A percentile compares a stretch with the other conserved stretches of the same genome.
Evolutionary conservation across 345 rosid species (phyloP).

Genomic region (Ceriops decandra): DNA sequence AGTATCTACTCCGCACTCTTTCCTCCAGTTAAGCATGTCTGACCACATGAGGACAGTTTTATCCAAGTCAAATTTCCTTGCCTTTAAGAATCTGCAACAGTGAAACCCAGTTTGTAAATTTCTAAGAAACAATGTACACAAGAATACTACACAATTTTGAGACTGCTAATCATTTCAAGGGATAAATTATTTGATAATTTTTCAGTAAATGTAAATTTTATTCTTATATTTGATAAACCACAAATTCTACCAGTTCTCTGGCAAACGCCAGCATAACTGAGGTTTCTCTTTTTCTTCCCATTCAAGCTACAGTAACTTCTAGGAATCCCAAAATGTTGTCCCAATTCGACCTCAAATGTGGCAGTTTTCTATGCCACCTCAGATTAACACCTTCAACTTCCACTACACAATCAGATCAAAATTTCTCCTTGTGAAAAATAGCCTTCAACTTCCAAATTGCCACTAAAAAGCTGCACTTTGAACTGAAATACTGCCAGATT

Average conservation of each 20-base stretch:
- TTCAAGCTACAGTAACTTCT: no score
- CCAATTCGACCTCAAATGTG: no score
- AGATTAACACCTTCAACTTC: background rate
- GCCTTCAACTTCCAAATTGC: background rate
- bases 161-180: no score
- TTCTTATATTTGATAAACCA: no score
- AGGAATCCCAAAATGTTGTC: no score
- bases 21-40: constrained; percentile 92
- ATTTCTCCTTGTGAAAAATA: background rate
- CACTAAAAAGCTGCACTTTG: background rate
- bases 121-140: background rate
- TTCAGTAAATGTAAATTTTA: no score
- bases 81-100: constrained; percentile 69
- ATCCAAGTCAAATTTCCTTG: constrained; percentile 77
- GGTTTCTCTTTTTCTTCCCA: no score
- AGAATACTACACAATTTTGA: background rate
- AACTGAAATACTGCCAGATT: background rate
- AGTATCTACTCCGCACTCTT: constrained; percentile 65
- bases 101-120: background rate
- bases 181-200: no score
- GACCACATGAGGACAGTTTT: constrained; percentile 90
- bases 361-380: no score
- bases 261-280: no score
- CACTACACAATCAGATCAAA: background rate
- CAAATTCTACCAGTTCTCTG: no score